Percentiles rank a stretch among this genome's conserved stretches.
These are phyloP conservation scores for Castanopsis chinensis DNA, from an alignment of 306 rosid species.

Conservation along the genomic window DNA sequence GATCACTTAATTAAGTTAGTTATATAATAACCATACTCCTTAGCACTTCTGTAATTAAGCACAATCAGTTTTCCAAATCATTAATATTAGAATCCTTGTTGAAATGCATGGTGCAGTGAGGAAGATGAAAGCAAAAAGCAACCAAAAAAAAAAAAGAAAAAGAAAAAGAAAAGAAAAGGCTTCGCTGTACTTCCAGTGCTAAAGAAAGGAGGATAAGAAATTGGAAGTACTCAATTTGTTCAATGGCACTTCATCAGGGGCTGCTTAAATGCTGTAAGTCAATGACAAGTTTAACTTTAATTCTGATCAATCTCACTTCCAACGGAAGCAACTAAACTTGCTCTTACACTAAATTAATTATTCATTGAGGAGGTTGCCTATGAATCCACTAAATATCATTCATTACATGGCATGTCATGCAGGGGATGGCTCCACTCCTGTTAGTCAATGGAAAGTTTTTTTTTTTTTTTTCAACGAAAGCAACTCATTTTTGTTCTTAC, in stretches of 20 bases:
- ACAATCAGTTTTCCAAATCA: background rate
- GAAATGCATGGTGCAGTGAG: conserved; percentile 4
- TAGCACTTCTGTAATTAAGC: background rate
- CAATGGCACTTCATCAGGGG: background rate
- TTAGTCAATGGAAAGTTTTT: background rate
- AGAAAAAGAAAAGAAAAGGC: background rate
- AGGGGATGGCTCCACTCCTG: background rate
- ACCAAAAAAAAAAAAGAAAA: background rate
- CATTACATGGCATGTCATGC: background rate
- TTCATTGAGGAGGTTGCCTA: background rate
- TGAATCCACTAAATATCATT: background rate
- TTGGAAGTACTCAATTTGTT: background rate
- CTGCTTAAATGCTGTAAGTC: background rate
- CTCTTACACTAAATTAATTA: background rate
- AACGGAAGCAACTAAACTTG: background rate
- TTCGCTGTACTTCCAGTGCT: background rate
- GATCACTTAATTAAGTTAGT: too few relatives aligned
- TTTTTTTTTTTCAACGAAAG: background rate
- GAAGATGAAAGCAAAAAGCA: background rate
- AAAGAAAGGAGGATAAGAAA: background rate
- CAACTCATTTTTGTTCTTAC: background rate
- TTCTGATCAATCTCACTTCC: background rate
- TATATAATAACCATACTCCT: background rate
- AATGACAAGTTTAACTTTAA: background rate
- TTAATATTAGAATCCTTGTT: background rate